Conservation (phyloP, 2,329 filamentous ascomycete species). For the Trichoderma sp. region DNA sequence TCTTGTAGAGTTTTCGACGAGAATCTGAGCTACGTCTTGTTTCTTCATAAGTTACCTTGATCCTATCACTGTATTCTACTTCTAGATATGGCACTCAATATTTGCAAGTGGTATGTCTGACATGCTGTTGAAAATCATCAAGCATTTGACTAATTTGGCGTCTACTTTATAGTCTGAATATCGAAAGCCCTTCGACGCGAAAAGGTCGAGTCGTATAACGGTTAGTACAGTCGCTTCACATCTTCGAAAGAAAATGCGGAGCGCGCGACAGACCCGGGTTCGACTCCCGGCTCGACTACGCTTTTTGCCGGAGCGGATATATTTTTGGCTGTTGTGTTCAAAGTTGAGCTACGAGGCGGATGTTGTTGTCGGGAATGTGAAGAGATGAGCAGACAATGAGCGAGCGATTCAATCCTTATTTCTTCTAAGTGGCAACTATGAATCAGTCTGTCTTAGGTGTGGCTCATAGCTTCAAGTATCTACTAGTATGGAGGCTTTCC, state of each 20-base stretch:
- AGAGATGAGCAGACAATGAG: fast-evolving
- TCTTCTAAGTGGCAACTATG: not conserved
- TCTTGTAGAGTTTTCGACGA: not conserved
- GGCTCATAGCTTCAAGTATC: not conserved
- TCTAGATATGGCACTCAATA: fast-evolving
- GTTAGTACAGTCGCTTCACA: constrained; percentile 17
- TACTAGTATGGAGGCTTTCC: not conserved
- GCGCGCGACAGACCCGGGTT: constrained; percentile 16
- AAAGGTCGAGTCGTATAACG: constrained; percentile 14
- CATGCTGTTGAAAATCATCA: not conserved
- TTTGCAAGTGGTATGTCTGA: not conserved
- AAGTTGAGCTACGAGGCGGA: not conserved
- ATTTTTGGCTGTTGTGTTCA: not conserved
- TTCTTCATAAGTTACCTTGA: too few species aligned
- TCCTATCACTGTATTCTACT: not conserved
- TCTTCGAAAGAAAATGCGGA: not conserved
- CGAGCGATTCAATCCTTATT: not conserved
- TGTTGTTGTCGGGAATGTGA: not conserved
- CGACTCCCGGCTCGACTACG: constrained; percentile 57
- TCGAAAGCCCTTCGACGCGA: not conserved
- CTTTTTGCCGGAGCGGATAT: not conserved
- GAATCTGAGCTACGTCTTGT: not conserved
- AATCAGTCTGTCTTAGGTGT: not conserved
- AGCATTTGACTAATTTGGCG: too few species aligned
- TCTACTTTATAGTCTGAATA: not conserved